Percentiles rank a stretch among this genome's conserved stretches.
Evolutionary conservation across 1,139 yeast genomes (phyloP).

Genomic region (Zygosaccharomyces sapae): DNA sequence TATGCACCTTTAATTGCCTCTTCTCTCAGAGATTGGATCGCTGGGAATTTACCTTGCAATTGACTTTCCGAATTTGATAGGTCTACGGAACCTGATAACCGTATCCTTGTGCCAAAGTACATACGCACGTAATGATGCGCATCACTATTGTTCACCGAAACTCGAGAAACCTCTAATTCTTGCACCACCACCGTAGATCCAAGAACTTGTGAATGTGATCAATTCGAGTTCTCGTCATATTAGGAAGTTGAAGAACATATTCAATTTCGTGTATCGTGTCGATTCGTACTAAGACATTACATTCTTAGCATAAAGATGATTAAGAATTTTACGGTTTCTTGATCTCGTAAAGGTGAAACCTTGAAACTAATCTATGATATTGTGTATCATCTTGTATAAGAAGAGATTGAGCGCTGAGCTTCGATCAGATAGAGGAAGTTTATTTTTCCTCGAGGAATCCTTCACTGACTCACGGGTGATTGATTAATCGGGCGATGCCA

Average conservation of each 20-base stretch:
- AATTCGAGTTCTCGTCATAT: not conserved
- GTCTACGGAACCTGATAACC: no score
- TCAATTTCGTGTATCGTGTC: slow-evolving; percentile 4
- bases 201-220: not conserved
- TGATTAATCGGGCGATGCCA: slow-evolving; percentile 20
- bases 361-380: not conserved
- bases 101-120: no score
- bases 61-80: no score
- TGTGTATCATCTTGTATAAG: slow-evolving; percentile 4
- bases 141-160: no score
- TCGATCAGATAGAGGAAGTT: no score
- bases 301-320: not conserved
- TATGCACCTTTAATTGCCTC: no score
- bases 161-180: not conserved
- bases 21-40: no score
- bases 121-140: no score
- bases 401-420: slow-evolving; percentile 5
- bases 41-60: no score
- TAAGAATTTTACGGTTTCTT: slow-evolving; percentile 4
- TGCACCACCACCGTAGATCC: not conserved
- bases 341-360: slow-evolving; percentile 4
- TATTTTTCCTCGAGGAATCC: no score
- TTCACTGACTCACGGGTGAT: no score
- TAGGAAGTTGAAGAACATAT: not conserved
- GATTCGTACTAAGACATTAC: slow-evolving; percentile 5